Percentiles rank a stretch among this genome's conserved stretches.
phyloP scores from a whole-genome alignment of 1,139 yeast genomes.

The Candida frijolesensis region DNA sequence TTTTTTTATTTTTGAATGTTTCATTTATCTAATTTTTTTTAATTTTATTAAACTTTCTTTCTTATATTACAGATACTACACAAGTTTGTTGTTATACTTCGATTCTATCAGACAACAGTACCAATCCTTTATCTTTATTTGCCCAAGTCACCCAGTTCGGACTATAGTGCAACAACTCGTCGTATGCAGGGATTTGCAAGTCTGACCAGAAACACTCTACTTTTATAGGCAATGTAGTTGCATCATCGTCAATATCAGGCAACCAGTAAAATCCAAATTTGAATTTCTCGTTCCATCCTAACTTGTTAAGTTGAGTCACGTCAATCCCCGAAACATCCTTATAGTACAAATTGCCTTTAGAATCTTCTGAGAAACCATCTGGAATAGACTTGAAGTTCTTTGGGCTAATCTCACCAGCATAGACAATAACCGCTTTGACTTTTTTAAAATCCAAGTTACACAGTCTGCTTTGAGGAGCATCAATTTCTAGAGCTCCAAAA shows the following conservation, averaged over 20 bases:
- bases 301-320: constrained; percentile 61
- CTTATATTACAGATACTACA: not conserved
- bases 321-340: constrained; percentile 65
- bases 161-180: constrained; percentile 64
- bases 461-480: constrained; percentile 62
- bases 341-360: constrained; percentile 53
- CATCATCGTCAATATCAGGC: constrained; percentile 53
- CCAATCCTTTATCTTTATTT: constrained; percentile 67
- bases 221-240: constrained; percentile 50
- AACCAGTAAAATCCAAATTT: constrained; percentile 78
- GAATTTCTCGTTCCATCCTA: constrained; percentile 59
- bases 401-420: constrained; percentile 7
- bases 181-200: constrained; percentile 64
- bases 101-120: constrained; percentile 49
- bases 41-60: not conserved
- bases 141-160: constrained; percentile 69
- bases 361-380: constrained; percentile 53
- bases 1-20: not conserved
- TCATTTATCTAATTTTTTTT: not conserved
- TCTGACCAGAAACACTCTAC: constrained; percentile 80
- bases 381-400: constrained; percentile 48
- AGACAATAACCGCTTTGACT: constrained; percentile 19
- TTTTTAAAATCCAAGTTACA: constrained; percentile 56
- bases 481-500: constrained; percentile 60
- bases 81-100: constrained; percentile 32